Evolutionary conservation across 2,329 filamentous ascomycete species (phyloP).

Genomic region (Colletotrichum simmondsii): DNA sequence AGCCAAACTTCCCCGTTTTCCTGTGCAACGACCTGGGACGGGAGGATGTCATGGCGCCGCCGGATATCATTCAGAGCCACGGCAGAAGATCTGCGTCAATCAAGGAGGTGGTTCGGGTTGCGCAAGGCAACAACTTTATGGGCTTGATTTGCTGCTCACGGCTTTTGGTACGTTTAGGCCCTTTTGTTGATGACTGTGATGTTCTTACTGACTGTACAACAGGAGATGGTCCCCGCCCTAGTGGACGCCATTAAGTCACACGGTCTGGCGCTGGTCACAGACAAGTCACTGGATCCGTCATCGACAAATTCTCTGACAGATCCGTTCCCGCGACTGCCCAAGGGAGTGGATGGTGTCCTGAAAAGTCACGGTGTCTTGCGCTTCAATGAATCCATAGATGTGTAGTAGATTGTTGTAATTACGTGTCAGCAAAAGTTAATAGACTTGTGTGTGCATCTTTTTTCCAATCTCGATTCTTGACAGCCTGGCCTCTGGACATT

Average conservation of each 20-base stretch:
- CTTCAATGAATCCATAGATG: constrained; percentile 92
- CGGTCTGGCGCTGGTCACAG: constrained; percentile 89
- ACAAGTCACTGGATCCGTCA: constrained; percentile 75
- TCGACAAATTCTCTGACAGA: constrained; percentile 54
- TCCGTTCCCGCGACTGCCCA: constrained; percentile 72
- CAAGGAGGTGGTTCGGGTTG: constrained; percentile 93
- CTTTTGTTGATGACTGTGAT: background rate
- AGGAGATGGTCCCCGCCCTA: constrained; percentile 94
- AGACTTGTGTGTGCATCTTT: constrained; percentile 16
- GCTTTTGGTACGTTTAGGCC: constrained; percentile 74
- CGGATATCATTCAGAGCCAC: constrained; percentile 59
- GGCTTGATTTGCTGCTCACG: constrained; percentile 90
- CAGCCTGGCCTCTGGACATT: background rate
- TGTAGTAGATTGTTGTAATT: constrained; percentile 50
- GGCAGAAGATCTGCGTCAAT: constrained; percentile 84
- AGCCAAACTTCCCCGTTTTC: constrained; percentile 97
- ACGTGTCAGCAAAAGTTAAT: constrained; percentile 11
- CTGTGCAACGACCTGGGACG: constrained; percentile 91
- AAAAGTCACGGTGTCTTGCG: constrained; percentile 87
- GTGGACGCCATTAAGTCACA: constrained; percentile 95
- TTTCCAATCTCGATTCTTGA: background rate
- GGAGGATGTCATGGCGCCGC: constrained; percentile 57
- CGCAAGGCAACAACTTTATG: constrained; percentile 98
- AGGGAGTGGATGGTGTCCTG: constrained; percentile 88
- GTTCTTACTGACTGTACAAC: constrained; percentile 33